Conservation (phyloP, 2,329 filamentous ascomycete species). For the Colletotrichum camelliae region DNA sequence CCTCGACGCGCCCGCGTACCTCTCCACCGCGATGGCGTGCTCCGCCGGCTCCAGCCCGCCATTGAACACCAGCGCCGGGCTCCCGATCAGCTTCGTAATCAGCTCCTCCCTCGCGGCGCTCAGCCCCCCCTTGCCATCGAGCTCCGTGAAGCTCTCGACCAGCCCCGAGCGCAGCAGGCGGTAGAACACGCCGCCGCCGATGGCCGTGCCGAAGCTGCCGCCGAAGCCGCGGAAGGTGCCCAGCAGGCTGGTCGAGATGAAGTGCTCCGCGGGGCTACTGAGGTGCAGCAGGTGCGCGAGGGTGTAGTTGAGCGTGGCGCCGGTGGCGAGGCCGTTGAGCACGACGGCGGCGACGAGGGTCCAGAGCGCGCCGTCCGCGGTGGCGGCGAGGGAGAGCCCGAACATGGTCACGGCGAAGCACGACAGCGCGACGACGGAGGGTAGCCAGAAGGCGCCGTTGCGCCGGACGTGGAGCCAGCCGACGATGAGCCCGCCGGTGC, state of each 20-base stretch:
- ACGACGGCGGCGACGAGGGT: constrained; percentile 68
- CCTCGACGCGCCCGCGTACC: constrained; percentile 51
- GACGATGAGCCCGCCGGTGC: constrained; percentile 72
- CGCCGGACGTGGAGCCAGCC: constrained; percentile 79
- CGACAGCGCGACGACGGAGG: constrained; percentile 63
- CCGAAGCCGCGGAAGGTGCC: constrained; percentile 84
- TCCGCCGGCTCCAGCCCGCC: constrained; percentile 46
- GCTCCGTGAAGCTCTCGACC: constrained; percentile 57
- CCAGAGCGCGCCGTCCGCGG: constrained; percentile 51
- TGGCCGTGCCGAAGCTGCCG: constrained; percentile 79
- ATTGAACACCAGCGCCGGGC: constrained; percentile 54
- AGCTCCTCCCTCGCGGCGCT: constrained; percentile 40
- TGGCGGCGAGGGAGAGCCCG: constrained; percentile 59
- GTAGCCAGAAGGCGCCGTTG: constrained; percentile 73
- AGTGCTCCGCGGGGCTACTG: constrained; percentile 69
- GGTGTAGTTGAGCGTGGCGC: constrained; percentile 79
- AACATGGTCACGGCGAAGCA: constrained; percentile 68
- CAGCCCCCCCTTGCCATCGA: constrained; percentile 44
- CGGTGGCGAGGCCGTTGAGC: constrained; percentile 74
- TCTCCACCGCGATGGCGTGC: constrained; percentile 48
- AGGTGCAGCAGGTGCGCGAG: constrained; percentile 81
- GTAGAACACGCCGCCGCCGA: constrained; percentile 78
- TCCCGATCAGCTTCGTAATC: constrained; percentile 54
- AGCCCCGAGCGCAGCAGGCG: constrained; percentile 63
- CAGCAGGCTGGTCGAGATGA: constrained; percentile 76